These are phyloP conservation scores for Apiospora rasikravindrae DNA, from an alignment of 2,329 filamentous ascomycete species.

Conservation along the genomic window DNA sequence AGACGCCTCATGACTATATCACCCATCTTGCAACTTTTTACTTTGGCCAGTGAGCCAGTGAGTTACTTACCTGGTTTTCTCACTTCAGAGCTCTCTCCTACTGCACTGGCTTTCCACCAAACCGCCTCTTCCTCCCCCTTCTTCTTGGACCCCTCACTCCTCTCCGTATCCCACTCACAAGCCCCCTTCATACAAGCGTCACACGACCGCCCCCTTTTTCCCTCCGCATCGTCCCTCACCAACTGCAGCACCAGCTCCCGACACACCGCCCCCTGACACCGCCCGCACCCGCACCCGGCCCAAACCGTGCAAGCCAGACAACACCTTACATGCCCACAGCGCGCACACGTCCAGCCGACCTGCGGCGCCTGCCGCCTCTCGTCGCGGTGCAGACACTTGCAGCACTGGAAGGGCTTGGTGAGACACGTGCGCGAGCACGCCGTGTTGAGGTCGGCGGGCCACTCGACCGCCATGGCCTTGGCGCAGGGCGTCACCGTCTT, in stretches of 20 bases:
- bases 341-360: conserved; percentile 30
- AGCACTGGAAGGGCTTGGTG: conserved; percentile 30
- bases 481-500: conserved; percentile 23
- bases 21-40: no score
- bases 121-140: background rate
- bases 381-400: conserved; percentile 27
- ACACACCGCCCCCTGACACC: background rate
- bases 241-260: background rate
- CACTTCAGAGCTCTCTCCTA: no score
- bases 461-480: background rate
- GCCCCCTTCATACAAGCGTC: background rate
- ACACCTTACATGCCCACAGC: conserved; percentile 16
- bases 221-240: background rate
- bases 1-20: no score
- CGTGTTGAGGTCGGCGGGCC: conserved; percentile 28
- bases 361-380: conserved; percentile 25
- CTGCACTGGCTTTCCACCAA: background rate
- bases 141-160: background rate
- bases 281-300: background rate
- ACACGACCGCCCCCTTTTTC: background rate
- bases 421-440: conserved; percentile 31
- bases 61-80: no score
- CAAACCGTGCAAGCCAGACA: background rate
- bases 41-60: no score
- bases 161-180: background rate